These are phyloP conservation scores for Trichophyton mentagrophytes DNA, from an alignment of 2,329 filamentous ascomycete genomes.

Conservation along the genomic window DNA sequence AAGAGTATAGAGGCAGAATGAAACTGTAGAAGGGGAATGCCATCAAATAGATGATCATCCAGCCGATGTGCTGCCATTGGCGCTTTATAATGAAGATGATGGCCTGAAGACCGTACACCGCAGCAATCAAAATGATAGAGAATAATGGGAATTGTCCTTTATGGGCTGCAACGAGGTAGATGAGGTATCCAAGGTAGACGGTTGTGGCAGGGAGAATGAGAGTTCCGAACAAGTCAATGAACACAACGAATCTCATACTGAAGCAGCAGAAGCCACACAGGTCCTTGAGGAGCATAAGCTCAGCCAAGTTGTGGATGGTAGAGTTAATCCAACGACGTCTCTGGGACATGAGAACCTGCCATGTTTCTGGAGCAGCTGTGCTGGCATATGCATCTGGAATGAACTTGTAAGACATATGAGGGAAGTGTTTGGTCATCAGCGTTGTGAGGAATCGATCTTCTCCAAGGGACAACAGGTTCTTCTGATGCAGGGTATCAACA, in stretches of 20 bases:
- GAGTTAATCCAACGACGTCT: slow-evolving; percentile 99
- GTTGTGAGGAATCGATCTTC: slow-evolving; percentile 97
- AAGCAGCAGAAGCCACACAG: slow-evolving; percentile 99
- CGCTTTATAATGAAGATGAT: slow-evolving; percentile 93
- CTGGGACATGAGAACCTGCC: slow-evolving; percentile 90
- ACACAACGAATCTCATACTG: slow-evolving; percentile 92
- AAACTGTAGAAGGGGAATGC: slow-evolving; percentile 92
- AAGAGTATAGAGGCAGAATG: slow-evolving; percentile 83
- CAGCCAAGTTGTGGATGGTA: slow-evolving; percentile 88
- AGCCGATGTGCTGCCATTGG: slow-evolving; percentile 96
- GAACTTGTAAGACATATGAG: slow-evolving; percentile 91
- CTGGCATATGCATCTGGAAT: slow-evolving; percentile 83
- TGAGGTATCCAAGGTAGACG: slow-evolving; percentile 73
- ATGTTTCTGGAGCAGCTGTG: slow-evolving; percentile 86
- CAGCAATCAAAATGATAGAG: slow-evolving; percentile 77
- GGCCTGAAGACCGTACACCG: slow-evolving; percentile 88
- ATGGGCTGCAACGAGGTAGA: slow-evolving; percentile 60
- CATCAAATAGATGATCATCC: slow-evolving; percentile 98
- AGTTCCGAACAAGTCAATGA: slow-evolving; percentile 86
- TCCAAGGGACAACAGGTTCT: slow-evolving; percentile 85
- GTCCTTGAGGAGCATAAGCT: slow-evolving; percentile 79
- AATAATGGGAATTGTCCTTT: slow-evolving; percentile 69
- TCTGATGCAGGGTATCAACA: slow-evolving; percentile 87
- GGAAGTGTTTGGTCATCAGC: slow-evolving; percentile 96
- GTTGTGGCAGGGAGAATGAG: slow-evolving; percentile 83